Evolutionary conservation across 768 basidiomycete genomes (phyloP).

Genomic region (Russula brevipes): DNA sequence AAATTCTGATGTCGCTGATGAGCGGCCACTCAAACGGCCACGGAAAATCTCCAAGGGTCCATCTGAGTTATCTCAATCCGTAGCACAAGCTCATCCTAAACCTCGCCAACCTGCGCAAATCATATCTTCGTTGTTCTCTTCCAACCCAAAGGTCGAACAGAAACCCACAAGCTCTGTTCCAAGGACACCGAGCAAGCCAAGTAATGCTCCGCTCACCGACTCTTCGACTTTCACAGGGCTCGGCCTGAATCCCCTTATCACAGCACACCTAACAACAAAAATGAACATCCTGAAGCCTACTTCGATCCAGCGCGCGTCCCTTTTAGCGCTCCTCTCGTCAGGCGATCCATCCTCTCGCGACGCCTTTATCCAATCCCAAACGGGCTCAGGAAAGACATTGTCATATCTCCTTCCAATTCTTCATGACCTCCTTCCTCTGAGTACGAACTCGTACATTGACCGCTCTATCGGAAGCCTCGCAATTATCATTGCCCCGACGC

Average conservation of each 20-base stretch:
- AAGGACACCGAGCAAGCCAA: conserved; percentile 45
- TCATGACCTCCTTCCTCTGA: conserved; percentile 87
- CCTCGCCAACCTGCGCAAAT: conserved; percentile 19
- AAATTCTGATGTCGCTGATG: neutral
- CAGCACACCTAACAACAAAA: conserved; percentile 70
- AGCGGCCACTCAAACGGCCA: conserved; percentile 20
- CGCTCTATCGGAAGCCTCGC: conserved; percentile 93
- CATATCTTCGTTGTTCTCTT: conserved; percentile 68
- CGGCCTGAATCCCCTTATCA: conserved; percentile 76
- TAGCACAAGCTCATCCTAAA: neutral
- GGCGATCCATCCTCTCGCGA: conserved; percentile 48
- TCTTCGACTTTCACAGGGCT: conserved; percentile 77
- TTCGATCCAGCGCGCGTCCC: conserved; percentile 74
- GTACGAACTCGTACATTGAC: conserved; percentile 88
- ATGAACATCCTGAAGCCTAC: conserved; percentile 84
- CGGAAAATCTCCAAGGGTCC: conserved; percentile 4
- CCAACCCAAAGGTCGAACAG: conserved; percentile 63
- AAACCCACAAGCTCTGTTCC: conserved; percentile 31
- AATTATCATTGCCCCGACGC: conserved; percentile 89
- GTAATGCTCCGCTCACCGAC: conserved; percentile 76
- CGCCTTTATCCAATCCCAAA: conserved; percentile 93
- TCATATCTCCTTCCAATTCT: conserved; percentile 92
- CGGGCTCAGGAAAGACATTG: conserved; percentile 94
- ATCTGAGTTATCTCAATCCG: neutral
- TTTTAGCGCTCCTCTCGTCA: conserved; percentile 56